phyloP scores from a whole-genome alignment of 306 rosid species.

The Lithocarpus polystachyus region DNA sequence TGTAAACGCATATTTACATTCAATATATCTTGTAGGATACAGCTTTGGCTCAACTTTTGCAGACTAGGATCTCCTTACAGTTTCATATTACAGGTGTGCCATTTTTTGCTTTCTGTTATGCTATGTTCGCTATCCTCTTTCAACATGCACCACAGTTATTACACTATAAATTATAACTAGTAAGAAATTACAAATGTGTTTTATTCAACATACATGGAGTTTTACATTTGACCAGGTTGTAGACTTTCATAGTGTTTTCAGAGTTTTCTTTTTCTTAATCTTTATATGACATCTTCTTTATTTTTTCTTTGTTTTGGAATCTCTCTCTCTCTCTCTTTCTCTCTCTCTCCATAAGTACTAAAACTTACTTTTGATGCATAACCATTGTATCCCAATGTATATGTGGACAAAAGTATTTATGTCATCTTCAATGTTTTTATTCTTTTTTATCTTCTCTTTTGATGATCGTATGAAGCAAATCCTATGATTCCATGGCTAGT shows the following conservation, averaged over 20 bases:
- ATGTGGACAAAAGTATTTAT: not conserved
- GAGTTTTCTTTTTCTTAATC: no score
- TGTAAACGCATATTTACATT: not conserved
- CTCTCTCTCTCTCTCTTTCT: not conserved
- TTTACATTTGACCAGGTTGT: no score
- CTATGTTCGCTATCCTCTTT: not conserved
- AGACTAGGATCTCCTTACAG: constrained; percentile 44
- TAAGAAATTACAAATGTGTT: not conserved
- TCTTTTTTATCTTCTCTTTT: not conserved
- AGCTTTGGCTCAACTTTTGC: constrained; percentile 17
- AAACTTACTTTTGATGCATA: not conserved
- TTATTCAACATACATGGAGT: no score
- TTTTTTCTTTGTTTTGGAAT: no score
- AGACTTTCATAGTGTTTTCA: no score
- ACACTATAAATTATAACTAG: not conserved
- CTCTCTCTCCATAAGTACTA: not conserved
- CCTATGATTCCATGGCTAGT: not conserved
- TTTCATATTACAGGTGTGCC: constrained; percentile 58
- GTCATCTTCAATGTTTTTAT: not conserved
- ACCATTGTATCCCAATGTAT: not conserved
- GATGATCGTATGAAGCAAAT: not conserved
- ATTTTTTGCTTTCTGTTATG: constrained; percentile 15
- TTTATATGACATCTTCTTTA: no score
- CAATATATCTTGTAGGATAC: constrained; percentile 35
- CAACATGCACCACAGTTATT: not conserved